Evolutionary conservation across 2,329 filamentous ascomycete genomes (phyloP), one percentile per base, ranked within the genome.

Genomic region (Neofusicoccum parvum): DNA sequence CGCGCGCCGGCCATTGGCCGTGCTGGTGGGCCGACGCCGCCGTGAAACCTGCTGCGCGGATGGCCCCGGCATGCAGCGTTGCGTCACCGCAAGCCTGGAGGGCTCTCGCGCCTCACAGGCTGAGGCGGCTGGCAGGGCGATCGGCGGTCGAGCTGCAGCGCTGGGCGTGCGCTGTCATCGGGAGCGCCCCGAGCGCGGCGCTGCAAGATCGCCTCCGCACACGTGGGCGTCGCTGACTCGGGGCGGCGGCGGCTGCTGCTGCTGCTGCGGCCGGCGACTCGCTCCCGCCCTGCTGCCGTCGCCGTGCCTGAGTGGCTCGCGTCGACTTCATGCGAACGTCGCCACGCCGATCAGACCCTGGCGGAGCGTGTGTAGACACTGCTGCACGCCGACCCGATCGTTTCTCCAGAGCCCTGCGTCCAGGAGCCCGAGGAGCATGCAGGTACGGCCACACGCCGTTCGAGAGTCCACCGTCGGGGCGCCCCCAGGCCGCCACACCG

Each of bases 11-110:
- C 32, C 27, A 60, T 60, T 60, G 56, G 56, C 14, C 17, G 56
- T 4, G 43, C 9, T 20, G 17, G 23, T 58, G 23, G 15, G 14
- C 27, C 17, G 15, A 37, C 4, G 27, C 54, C 32, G 54, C 54
- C 5, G 43, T 60, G 56, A 60, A 60, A 60, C 56, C 56, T 60
- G 56, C 56, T 60, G 48, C 43, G 15, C 56, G 56, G 56, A 60
- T 48, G 43, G 41, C 56, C 48, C 54, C 56, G 56, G 56, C 32
- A 60, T 48, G 56, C 56, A 60, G 15, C 56, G 56, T 60, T 60
- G 56, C 56, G 56, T 60, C 56, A 60, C 56, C 23, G 41, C n/a
- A 20, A 48, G 43, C 56, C 56, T 60, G 56, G 41, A 60, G 20
- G 32, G 56, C 56, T 60, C 32, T 60, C 56, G 43, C 48, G 56